These are phyloP conservation scores for Ceratocystis destructans DNA, from an alignment of 2,329 filamentous ascomycete genomes.

Conservation along the genomic window DNA sequence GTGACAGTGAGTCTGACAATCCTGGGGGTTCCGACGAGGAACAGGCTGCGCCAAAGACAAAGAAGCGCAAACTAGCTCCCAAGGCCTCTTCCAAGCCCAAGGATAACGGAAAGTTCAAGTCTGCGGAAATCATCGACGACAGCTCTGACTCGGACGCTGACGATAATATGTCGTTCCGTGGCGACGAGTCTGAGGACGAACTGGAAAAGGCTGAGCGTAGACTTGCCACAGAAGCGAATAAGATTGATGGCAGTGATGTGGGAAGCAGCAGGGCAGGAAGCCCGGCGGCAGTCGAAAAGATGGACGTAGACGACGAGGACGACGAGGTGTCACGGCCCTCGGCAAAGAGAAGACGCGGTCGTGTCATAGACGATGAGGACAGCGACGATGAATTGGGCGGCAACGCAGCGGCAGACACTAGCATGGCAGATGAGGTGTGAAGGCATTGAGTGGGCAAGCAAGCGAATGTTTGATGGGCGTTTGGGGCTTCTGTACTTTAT, in stretches of 20 bases:
- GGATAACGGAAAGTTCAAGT: conserved; percentile 58
- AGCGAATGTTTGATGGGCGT: not conserved
- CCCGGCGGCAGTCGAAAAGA: conserved; percentile 27
- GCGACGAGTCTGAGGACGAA: conserved; percentile 24
- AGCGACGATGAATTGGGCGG: conserved; percentile 36
- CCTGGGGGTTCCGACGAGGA: conserved; percentile 29
- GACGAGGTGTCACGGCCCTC: conserved; percentile 37
- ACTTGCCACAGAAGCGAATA: conserved; percentile 22
- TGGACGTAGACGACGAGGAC: conserved; percentile 44
- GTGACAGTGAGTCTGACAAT: conserved; percentile 28
- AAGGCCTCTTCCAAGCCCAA: conserved; percentile 28
- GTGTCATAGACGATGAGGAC: conserved; percentile 38
- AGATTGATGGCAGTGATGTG: not conserved
- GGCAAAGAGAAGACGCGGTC: conserved; percentile 30
- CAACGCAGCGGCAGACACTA: conserved; percentile 18
- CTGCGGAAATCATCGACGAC: conserved; percentile 59
- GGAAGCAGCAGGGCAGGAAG: conserved; percentile 11
- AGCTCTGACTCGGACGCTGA: conserved; percentile 28
- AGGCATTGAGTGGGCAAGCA: too few relatives aligned
- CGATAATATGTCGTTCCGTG: conserved; percentile 21
- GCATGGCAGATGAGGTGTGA: conserved; percentile 16
- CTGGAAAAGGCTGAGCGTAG: conserved; percentile 25
- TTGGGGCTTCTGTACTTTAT: conserved; percentile 10
- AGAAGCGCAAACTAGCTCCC: conserved; percentile 45
- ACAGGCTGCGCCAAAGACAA: conserved; percentile 36